Evolutionary conservation across 1,139 yeast species (phyloP), one percentile per base, ranked within the genome.

Genomic region (Kodamaea sp.): DNA sequence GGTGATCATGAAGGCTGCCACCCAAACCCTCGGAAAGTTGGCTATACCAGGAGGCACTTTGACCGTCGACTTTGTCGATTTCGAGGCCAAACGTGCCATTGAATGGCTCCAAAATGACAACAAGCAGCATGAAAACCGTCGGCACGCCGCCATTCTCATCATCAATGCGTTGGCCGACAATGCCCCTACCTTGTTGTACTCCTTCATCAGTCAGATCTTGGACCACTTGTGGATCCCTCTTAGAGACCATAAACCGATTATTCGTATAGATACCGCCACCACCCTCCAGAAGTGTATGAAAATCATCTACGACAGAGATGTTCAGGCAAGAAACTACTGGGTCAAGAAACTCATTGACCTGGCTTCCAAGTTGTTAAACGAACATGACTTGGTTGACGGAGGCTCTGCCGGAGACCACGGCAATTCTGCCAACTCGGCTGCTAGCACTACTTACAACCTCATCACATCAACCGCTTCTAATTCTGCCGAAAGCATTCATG

Each of bases 61-160:
- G 36, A 87, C 96, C 0, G 89, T 95, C 1, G 97, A 89, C 37
- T 83, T 92, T 58, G 97, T 92, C 19, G 97, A 90, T 44, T 85
- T 80, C 49, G 97, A 92, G 56, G 94, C 94, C 9, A 86, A 85
- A 52, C 73, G 89, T 37, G 89, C 96, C 29, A 71, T 90, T 34
- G 97, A 92, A 57, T 85, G 97, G 95, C 72, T 92, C 22, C 90
- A 85, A 38, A 72, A 83, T 15, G 80, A 78, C 31, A 90, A 83
- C 47, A 82, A 87, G 47, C 90, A 84, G 51, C 69, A 67, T 41
- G 96, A 88, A 48, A 76, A 76, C 35, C 76, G 95, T 50, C 76
- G 95, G 43, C 96, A 89, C 57, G 96, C 97, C 0, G 96, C 97
- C 1, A 83, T 92, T 13, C 68, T 92, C 36, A 83, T 89, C 38